Base-by-base conservation (phyloP, 768 basidiomycete species). In the Tricholoma furcatifolium region DNA sequence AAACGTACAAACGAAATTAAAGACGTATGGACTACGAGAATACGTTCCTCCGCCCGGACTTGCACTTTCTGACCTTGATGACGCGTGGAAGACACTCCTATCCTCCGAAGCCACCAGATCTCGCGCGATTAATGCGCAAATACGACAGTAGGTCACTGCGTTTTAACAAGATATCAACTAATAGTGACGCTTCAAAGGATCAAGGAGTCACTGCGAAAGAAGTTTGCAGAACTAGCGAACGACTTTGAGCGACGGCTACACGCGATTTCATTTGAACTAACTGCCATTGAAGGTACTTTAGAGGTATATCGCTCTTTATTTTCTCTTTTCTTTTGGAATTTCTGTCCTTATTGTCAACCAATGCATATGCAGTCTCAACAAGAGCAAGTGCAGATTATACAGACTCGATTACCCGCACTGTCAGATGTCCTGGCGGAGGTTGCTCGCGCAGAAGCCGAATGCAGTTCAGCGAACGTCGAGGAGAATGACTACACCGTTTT, bases 401-500 rank as follows among this genome's bases (percentile, higher is more conserved):
- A 89, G 61, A 79, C 77, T 1, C 81, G 83, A 54, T 74, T 96
- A 62, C 83, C 88, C 0, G 70, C 77, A 0, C 74, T 98, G 30
- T 76, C 83, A 6, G 79, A 84, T 9, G 70, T 76, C 0, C 67
- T 92, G 30, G 70, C 67, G 2, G 65, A 75, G 12, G 84, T 96
- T 9, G 74, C 73, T 0, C 72, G 67, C 0, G 86, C 85, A 0
- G 92, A 98, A 60, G 75, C 77, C 1, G 88, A 87, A 48, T 97
- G 95, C 69, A 71, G 70, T 3, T 82, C 83, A 6, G 95, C 94
- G 9, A 97, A 98, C 55, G 88, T 98, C 6, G 96, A 98, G 63
- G 95, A 97, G 69, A 98, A 97, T 65, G 96, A 98, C 65, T 91
- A 95, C 66, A 96, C 93, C 0, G 83, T 96, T 2, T 88, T 95